A percentile compares a stretch with the other conserved stretches of the same genome.
Evolutionary conservation across 768 basidiomycete genomes (phyloP).

Genomic region (Auriculariales sp.): DNA sequence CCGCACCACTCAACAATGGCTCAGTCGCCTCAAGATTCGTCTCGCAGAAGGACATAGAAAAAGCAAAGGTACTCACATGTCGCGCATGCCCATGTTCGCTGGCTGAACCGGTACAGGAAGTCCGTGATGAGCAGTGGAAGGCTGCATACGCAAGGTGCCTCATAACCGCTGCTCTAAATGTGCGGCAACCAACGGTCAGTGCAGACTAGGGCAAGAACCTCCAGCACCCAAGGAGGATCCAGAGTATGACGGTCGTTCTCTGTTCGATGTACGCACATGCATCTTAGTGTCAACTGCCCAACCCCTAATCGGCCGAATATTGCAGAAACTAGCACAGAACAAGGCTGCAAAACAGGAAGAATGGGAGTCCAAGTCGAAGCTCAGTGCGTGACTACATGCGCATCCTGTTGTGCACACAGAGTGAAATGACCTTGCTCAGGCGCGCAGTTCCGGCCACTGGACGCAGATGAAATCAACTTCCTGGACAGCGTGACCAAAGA

Average conservation of each 20-base stretch:
- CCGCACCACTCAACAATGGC: conserved; percentile 14
- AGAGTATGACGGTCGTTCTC: conserved; percentile 66
- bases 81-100: background rate
- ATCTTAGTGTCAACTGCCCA: background rate
- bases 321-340: conserved; percentile 80
- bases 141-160: conserved; percentile 70
- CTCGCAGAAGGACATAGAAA: conserved; percentile 63
- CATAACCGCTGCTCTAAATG: conserved; percentile 1
- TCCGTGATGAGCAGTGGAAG: conserved; percentile 77
- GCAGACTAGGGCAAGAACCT: conserved; percentile 71
- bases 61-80: conserved; percentile 29
- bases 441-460: conserved; percentile 78
- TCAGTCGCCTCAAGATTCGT: conserved; percentile 76
- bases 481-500: conserved; percentile 69
- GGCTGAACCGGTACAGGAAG: conserved; percentile 11
- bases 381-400: conserved; percentile 22
- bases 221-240: conserved; percentile 66
- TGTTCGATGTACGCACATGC: conserved; percentile 60
- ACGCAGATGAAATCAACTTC: conserved; percentile 85
- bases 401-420: background rate
- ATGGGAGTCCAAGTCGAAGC: conserved; percentile 83
- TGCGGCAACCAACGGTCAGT: conserved; percentile 3
- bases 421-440: conserved; percentile 26
- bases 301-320: conserved; percentile 7
- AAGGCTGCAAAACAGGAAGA: conserved; percentile 86